Conservation (phyloP, 2,329 filamentous ascomycete genomes). For the Sarocladium brachiariae region DNA sequence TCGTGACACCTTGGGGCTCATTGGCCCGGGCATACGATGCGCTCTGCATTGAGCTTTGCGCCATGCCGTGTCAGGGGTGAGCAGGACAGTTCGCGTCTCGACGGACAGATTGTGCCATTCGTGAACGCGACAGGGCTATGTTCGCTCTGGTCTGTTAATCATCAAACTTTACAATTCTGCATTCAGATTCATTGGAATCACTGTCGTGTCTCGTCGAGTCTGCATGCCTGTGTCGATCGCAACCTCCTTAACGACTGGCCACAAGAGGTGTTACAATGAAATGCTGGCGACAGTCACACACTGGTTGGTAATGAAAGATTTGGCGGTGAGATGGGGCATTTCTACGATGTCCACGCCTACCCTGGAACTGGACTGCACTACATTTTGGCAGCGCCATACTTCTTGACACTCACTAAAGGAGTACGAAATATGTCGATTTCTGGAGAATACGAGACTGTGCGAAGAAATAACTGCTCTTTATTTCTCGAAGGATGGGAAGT, state of each 20-base stretch:
- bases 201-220: background rate
- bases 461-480: too few species aligned
- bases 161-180: background rate
- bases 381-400: too few species aligned
- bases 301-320: background rate
- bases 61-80: background rate
- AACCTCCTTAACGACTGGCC: background rate
- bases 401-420: too few species aligned
- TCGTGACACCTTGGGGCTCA: constrained; percentile 16
- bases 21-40: background rate
- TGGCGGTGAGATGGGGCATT: background rate
- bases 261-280: background rate
- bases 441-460: too few species aligned
- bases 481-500: too few species aligned
- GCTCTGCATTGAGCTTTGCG: background rate
- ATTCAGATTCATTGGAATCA: background rate
- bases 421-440: too few species aligned
- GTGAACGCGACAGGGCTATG: background rate
- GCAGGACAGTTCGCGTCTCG: background rate
- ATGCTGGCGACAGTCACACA: background rate
- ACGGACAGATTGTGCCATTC: background rate
- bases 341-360: background rate
- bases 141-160: background rate
- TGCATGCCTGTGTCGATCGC: background rate
- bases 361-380: background rate